Conservation (phyloP, 2,329 filamentous ascomycete genomes). For the Pseudogymnoascus sp. region DNA sequence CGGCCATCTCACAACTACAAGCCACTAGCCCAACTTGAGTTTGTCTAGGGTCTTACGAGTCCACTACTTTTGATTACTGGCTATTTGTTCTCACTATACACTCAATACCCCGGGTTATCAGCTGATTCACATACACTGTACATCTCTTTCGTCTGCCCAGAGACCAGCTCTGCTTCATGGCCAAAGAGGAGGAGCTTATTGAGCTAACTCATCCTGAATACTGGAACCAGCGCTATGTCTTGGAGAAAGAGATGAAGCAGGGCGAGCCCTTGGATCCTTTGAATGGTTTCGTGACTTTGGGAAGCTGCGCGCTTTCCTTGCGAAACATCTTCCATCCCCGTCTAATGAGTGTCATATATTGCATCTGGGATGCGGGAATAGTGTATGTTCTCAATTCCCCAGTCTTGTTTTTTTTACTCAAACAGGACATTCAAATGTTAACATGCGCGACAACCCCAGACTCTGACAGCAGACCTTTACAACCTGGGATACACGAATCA, state of each 20-base stretch:
- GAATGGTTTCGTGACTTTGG: conserved; percentile 47
- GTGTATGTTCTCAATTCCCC: conserved; percentile 33
- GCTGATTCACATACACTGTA: too few species aligned
- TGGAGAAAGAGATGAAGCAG: conserved; percentile 33
- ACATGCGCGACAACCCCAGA: conserved; percentile 29
- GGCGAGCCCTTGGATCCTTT: conserved; percentile 14
- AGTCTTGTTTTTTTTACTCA: background rate
- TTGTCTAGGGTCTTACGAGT: too few species aligned
- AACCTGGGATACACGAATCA: conserved; percentile 42
- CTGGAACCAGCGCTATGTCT: conserved; percentile 43
- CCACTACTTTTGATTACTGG: too few species aligned
- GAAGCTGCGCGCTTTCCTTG: conserved; percentile 41
- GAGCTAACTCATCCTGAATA: conserved; percentile 31
- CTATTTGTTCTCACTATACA: too few species aligned
- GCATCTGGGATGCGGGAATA: conserved; percentile 51
- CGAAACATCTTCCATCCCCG: conserved; percentile 33
- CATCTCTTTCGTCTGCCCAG: too few species aligned
- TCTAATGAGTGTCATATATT: conserved; percentile 37
- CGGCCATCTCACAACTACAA: too few species aligned
- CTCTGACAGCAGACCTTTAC: conserved; percentile 41
- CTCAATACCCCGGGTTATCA: too few species aligned
- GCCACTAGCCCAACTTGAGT: too few species aligned
- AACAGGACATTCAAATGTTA: background rate
- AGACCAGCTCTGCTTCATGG: too few species aligned
- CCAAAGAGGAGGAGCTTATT: too few species aligned